Base-by-base conservation (phyloP, 2,329 filamentous ascomycete species). In the Leptographium lundbergii region DNA sequence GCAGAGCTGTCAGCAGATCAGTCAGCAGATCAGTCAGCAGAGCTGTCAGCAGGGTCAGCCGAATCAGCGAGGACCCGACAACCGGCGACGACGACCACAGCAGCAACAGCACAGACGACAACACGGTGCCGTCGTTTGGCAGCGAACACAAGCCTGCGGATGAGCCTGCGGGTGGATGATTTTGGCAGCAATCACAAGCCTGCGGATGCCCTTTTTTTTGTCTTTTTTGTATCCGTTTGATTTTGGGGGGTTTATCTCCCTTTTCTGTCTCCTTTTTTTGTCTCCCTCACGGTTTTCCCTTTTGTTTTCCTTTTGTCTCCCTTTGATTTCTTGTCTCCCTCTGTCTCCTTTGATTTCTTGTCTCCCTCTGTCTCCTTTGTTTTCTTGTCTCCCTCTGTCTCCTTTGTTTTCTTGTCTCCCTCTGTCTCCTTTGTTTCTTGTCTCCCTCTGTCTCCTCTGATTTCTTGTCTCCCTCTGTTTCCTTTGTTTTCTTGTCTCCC, bases 91-190 rank as follows among this genome's bases (percentile, higher is more conserved):
- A 61, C 42, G 59, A 61, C 45, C 56, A 48, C 17, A 60, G 61
- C 58, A 60, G 60, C 60, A 63, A 60, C 36, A 57, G 50, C 17
- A 59, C 60, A 32, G 60, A 59, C 58, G 61, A 61, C 59, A 63
- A 61, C 45, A 61, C 60, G 32, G 60, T 59, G 48, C 27, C 27
- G 27, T 29, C 27, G 27, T 29, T 7, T 29, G 27, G 32, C 32
- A 34, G 32, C 32, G 32, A 34, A 34, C 32, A 1, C 7, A 34
- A 34, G 32, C 6, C 32, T 6, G 32, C 32, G 27, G 27, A 29
- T 29, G 27, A 29, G 27, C 27, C 27, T 29, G 27, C 27, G 4
- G 5, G 27, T 34, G 32, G 32, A 34, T 29, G 27, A 29, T 29
- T 29, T 29, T 29, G 27, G 32, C 32, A 34, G 32, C 32, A 9